Base-by-base conservation (phyloP, 2,329 filamentous ascomycete species). In the Hypoxylon sp. region DNA sequence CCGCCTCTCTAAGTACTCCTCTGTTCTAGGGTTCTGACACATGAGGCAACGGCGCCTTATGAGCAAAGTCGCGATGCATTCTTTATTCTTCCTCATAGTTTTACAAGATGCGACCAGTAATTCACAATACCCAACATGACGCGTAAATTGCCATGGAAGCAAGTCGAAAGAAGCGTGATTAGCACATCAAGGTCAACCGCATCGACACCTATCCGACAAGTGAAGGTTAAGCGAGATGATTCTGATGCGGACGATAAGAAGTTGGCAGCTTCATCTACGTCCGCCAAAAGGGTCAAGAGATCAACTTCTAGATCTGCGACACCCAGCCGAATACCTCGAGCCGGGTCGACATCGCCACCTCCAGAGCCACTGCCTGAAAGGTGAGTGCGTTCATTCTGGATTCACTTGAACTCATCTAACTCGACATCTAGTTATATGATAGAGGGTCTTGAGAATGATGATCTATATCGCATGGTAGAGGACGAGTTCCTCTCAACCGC, bases 401-500 rank as follows among this genome's bases (percentile, higher is more conserved):
- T 53, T 19, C 6, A 2, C 47, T 54, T 4, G 30, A 12, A 43
- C 32, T 27, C 5, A 8, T 23, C 70, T 74, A 54, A 69, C 32
- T 1, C 41, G 1, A 11, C 9, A 14, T 5, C 8, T 57, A 89
- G 87, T 29, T 83, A 83, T 75, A 94, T 95, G 90, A 80, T 82
- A 2, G 83, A 88, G 48, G 89, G 88, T 2, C 77, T 85, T n/a
- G 81, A 85, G 3, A 78, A 84, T n/a, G 92, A 96, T 75, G 91
- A 94, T 74, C 80, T 80, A 58, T 95, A 88, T 77, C 89, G 91
- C 72, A 94, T 95, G 90, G 92, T 96, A 0, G 92, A 95, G 77
- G 92, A 96, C 72, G 92, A 95, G 70, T 88, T 96, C 68, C 79
- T 90, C 19, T 80, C 85, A 14, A 86, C 88, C 0, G 92, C 92